These are phyloP conservation scores for Talaromyces atroroseus DNA, from an alignment of 2,329 filamentous ascomycete species.

Conservation along the genomic window DNA sequence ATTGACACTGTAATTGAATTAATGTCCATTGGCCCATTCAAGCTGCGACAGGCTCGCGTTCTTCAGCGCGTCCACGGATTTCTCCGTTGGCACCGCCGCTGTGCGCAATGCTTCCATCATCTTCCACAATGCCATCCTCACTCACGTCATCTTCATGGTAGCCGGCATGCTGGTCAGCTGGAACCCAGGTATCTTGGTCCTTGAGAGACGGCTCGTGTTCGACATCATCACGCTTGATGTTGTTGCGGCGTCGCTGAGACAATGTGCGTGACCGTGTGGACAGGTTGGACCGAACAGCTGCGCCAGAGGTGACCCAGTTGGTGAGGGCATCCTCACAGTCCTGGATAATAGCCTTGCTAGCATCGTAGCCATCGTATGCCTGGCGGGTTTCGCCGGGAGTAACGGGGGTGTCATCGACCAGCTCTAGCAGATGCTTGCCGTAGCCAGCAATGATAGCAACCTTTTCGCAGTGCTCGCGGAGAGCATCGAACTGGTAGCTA, in stretches of 20 bases:
- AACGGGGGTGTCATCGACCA: slow-evolving; percentile 93
- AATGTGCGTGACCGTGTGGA: slow-evolving; percentile 82
- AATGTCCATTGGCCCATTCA: neutral
- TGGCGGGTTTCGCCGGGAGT: slow-evolving; percentile 94
- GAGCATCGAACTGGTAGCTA: slow-evolving; percentile 94
- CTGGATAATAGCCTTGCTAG: slow-evolving; percentile 97
- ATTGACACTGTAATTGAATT: neutral
- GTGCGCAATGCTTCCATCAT: slow-evolving; percentile 24
- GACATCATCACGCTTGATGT: slow-evolving; percentile 60
- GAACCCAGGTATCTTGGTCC: slow-evolving; percentile 75
- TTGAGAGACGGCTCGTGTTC: slow-evolving; percentile 77
- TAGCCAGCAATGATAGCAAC: slow-evolving; percentile 95
- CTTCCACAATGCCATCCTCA: slow-evolving; percentile 32
- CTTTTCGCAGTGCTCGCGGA: slow-evolving; percentile 97
- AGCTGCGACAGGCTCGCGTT: slow-evolving; percentile 20
- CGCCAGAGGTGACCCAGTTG: slow-evolving; percentile 92
- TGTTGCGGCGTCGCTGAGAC: slow-evolving; percentile 74
- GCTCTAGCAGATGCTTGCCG: slow-evolving; percentile 94
- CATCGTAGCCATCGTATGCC: slow-evolving; percentile 96
- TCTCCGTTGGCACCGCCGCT: slow-evolving; percentile 25
- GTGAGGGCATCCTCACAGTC: slow-evolving; percentile 96
- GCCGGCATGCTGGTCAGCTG: slow-evolving; percentile 55
- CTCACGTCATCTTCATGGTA: slow-evolving; percentile 42
- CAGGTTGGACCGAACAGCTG: slow-evolving; percentile 79
- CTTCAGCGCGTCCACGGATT: slow-evolving; percentile 32